Percentiles rank a stretch among this genome's conserved stretches.
Conservation (phyloP, 2,329 filamentous ascomycete species). For the Paecilomyces sp. region DNA sequence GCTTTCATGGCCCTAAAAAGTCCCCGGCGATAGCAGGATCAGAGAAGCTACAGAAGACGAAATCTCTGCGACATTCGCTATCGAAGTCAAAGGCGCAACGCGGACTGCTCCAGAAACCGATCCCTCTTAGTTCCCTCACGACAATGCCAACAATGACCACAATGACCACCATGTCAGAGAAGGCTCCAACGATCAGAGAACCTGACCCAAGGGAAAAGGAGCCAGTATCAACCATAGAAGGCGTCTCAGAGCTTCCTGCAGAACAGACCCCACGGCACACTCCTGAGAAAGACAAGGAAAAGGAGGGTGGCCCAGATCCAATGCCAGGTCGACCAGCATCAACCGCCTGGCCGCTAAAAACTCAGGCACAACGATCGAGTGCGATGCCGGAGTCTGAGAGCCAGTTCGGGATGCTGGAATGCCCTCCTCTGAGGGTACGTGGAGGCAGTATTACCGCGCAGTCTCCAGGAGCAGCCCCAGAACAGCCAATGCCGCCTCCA, state of each 20-base stretch:
- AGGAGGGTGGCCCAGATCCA: constrained; percentile 4
- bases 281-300: constrained; percentile 23
- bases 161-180: constrained; percentile 10
- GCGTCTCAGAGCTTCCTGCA: constrained; percentile 24
- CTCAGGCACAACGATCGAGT: constrained; percentile 13
- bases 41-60: constrained; percentile 18
- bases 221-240: constrained; percentile 27
- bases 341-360: constrained; percentile 23
- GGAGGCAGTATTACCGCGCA: constrained; percentile 27
- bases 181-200: constrained; percentile 9
- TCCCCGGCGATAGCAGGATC: constrained; percentile 7
- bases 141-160: constrained; percentile 27
- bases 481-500: constrained; percentile 29
- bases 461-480: constrained; percentile 24
- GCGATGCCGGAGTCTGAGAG: constrained; percentile 18
- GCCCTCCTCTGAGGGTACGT: constrained; percentile 16
- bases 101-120: constrained; percentile 18
- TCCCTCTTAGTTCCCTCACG: constrained; percentile 22
- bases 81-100: constrained; percentile 27
- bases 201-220: constrained; percentile 21
- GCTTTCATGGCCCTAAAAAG: constrained; percentile 12
- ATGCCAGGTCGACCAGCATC: constrained; percentile 15
- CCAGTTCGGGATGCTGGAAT: constrained; percentile 15
- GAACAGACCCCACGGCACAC: constrained; percentile 31
- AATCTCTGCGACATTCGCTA: constrained; percentile 25